phyloP scores from a whole-genome alignment of 768 basidiomycete genomes.

The Boletus coccyginus region DNA sequence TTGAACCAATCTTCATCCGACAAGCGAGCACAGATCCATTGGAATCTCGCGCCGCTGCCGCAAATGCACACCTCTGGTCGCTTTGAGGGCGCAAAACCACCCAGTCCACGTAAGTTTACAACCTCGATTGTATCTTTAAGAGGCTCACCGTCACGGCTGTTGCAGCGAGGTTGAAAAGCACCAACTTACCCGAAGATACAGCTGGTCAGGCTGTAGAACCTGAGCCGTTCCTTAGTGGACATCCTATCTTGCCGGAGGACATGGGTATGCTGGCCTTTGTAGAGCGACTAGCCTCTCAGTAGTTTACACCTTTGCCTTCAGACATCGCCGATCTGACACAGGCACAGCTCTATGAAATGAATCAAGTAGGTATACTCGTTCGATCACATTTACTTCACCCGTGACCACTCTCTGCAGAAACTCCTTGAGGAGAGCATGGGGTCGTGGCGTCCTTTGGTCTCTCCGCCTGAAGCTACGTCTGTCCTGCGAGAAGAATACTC shows the following conservation, averaged over 20 bases:
- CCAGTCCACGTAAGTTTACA: slow-evolving; percentile 25
- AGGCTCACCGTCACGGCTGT: neutral
- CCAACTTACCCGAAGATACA: slow-evolving; percentile 20
- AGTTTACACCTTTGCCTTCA: slow-evolving; percentile 11
- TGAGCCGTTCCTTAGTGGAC: slow-evolving; percentile 25
- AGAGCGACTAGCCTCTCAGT: neutral
- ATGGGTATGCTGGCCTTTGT: slow-evolving; percentile 21
- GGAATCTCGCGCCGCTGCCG: neutral
- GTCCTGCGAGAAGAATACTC: slow-evolving; percentile 64
- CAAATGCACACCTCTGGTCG: slow-evolving; percentile 10
- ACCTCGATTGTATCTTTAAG: neutral
- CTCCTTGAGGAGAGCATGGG: slow-evolving; percentile 38
- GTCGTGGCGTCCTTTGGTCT: slow-evolving; percentile 51
- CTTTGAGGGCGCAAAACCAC: slow-evolving; percentile 7
- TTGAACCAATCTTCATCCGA: neutral
- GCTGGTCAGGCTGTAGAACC: slow-evolving; percentile 2
- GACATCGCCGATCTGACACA: slow-evolving; percentile 33
- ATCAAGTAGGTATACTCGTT: slow-evolving; percentile 30
- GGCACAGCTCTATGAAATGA: slow-evolving; percentile 39
- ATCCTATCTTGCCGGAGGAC: slow-evolving; percentile 30
- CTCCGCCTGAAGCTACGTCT: slow-evolving; percentile 49
- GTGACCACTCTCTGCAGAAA: slow-evolving; percentile 26
- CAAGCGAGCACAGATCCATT: neutral
- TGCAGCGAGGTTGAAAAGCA: slow-evolving; percentile 27
- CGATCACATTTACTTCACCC: neutral